Evolutionary conservation across 306 rosid genomes (phyloP), one percentile per base, ranked within the genome.

Genomic region (Cyamopsis tetragonoloba): DNA sequence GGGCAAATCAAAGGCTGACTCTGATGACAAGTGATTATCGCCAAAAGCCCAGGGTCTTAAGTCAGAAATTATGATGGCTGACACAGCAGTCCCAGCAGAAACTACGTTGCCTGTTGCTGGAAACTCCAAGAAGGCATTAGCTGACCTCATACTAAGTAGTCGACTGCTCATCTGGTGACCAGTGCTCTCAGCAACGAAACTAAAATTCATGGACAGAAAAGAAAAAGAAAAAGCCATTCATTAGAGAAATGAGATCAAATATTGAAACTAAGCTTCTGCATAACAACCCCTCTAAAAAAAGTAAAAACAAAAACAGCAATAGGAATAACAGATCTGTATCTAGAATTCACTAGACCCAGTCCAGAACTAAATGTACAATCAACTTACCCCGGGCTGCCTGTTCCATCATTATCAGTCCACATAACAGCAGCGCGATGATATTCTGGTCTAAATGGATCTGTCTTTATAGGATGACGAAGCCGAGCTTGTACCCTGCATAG

Each of bases 101-200:
- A 92, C 24, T 17, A 81, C 62, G 62, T 71, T 48, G 65, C 89
- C 86, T 26, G 81, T 74, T 55, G 95, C 85, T 55, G 96, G 96
- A 67, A 92, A 77, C 82, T 89, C 93, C 83, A 92, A 72, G 41
- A 92, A 80, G 37, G 98, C 96, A 87, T 89, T 92, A 38, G 98
- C 98, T 57, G 91, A 78, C 80, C 81, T 89, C 96, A 89, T 82
- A 67, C 89, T 87, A 50, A 92, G 77, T 9, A 92, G 84, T 47
- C 93, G 85, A 83, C 98, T 89, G 82, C 98, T 89, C 72, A 63
- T 77, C 83, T 87, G 98, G 63, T 81, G 89, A 61, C 96, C 98
- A 67, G 96, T 92, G 70, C 96, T 84, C 83, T 84, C 89, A 54
- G 96, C 96, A 55, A 86, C 83, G 79, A 92, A 92, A 54, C 98